phyloP scores from a whole-genome alignment of 2,329 filamentous ascomycete genomes.

The Amesomyces nigricolor region DNA sequence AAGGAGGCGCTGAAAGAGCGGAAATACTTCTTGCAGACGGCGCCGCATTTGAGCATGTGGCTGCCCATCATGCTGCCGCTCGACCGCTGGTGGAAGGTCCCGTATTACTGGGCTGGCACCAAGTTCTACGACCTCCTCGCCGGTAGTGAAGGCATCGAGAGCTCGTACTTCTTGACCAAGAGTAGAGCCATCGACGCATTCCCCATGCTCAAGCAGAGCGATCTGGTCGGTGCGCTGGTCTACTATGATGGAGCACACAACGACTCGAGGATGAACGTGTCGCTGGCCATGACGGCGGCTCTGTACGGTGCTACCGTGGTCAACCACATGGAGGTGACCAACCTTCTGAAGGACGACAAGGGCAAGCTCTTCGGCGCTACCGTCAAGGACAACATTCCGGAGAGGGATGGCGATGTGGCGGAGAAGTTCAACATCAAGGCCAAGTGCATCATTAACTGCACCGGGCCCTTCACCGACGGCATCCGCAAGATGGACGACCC shows the following conservation, averaged over 20 bases:
- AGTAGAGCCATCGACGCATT: conserved; percentile 72
- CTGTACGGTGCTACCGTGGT: conserved; percentile 75
- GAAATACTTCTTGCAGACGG: conserved; percentile 77
- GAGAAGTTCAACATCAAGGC: conserved; percentile 65
- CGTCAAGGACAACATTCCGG: conserved; percentile 57
- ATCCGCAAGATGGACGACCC: conserved; percentile 77
- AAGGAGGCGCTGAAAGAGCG: conserved; percentile 77
- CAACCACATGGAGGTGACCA: conserved; percentile 75
- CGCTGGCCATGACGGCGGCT: conserved; percentile 72
- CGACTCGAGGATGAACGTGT: conserved; percentile 82
- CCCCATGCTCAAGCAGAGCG: conserved; percentile 69
- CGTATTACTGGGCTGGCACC: conserved; percentile 64
- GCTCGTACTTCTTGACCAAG: conserved; percentile 74
- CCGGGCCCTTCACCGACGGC: conserved; percentile 74
- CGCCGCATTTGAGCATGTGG: conserved; percentile 74
- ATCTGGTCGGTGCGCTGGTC: conserved; percentile 69
- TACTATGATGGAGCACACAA: conserved; percentile 88
- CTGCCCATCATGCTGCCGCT: conserved; percentile 79
- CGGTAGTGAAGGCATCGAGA: conserved; percentile 75
- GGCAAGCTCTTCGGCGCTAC: conserved; percentile 65
- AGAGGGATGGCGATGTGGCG: conserved; percentile 48
- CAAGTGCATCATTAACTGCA: conserved; percentile 79
- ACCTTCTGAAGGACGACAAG: conserved; percentile 62
- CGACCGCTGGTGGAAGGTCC: conserved; percentile 77
- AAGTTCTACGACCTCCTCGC: conserved; percentile 79